Conservation (phyloP, 75 land plant genomes). For the Ceratopteris richardii region DNA sequence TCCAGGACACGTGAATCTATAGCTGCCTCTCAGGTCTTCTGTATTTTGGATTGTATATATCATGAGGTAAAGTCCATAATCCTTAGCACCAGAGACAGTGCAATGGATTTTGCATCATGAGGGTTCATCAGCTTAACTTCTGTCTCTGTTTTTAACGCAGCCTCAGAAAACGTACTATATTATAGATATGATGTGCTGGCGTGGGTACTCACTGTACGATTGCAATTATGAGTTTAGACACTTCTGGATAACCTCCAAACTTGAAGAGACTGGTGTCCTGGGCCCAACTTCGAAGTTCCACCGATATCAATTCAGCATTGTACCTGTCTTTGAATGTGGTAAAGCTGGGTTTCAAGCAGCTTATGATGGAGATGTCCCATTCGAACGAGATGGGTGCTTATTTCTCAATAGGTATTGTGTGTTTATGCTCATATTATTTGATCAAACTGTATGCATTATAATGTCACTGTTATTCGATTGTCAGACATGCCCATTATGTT, state of each 20-base stretch:
- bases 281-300: constrained; percentile 56
- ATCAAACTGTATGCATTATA: not conserved
- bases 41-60: constrained; percentile 86
- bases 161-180: constrained; percentile 80
- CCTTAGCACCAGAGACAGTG: not conserved
- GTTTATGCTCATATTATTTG: too few relatives aligned
- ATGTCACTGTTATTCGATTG: not conserved
- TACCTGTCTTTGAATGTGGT: constrained; percentile 71
- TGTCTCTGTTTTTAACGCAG: constrained; percentile 32
- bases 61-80: constrained; percentile 54
- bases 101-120: not conserved
- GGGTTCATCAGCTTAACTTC: too few relatives aligned
- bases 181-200: constrained; percentile 94
- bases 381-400: constrained; percentile 73
- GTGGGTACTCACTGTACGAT: constrained; percentile 82
- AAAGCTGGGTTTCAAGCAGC: constrained; percentile 56
- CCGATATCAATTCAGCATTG: constrained; percentile 65
- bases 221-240: constrained; percentile 87
- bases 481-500: constrained; percentile 91
- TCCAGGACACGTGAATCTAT: constrained; percentile 40
- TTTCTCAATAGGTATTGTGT: constrained; percentile 71
- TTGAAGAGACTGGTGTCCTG: constrained; percentile 72
- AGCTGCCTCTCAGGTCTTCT: constrained; percentile 47
- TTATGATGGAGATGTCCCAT: constrained; percentile 54
- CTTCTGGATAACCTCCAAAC: constrained; percentile 91